These are phyloP conservation scores for Dianthus caryophyllus DNA, from an alignment of 148 eudicot species.

Conservation along the genomic window DNA sequence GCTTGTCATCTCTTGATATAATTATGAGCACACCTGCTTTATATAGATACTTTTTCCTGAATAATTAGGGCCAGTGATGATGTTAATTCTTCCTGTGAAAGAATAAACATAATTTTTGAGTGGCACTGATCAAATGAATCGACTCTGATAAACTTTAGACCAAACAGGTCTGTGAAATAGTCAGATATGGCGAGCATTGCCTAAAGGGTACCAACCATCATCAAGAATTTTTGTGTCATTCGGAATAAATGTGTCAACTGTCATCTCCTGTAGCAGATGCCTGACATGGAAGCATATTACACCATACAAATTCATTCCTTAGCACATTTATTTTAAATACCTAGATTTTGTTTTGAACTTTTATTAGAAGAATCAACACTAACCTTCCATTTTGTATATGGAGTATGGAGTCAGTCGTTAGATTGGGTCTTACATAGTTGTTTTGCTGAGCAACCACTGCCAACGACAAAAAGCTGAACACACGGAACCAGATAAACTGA, in stretches of 20 bases:
- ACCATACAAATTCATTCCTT: neutral
- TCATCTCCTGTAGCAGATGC: constrained; percentile 98
- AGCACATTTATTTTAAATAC: neutral
- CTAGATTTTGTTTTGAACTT: neutral
- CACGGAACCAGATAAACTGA: constrained; percentile 14
- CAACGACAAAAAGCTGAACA: constrained; percentile 61
- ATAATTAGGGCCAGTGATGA: constrained; percentile 95
- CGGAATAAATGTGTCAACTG: constrained; percentile 94
- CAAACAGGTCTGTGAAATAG: constrained; percentile 1
- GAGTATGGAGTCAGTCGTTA: constrained; percentile 67
- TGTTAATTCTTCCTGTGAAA: constrained; percentile 77
- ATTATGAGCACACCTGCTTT: constrained; percentile 63
- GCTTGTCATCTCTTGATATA: neutral
- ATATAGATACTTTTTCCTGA: constrained; percentile 97
- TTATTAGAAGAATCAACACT: constrained; percentile 16
- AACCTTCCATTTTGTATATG: constrained; percentile 95
- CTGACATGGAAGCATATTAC: constrained; percentile 34
- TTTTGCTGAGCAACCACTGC: constrained; percentile 92
- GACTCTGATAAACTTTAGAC: constrained; percentile 12
- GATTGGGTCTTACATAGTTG: constrained; percentile 80
- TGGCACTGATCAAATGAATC: neutral
- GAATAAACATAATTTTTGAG: constrained; percentile 9
- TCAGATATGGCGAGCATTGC: constrained; percentile 6
- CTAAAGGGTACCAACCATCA: constrained; percentile 41
- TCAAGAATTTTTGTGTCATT: constrained; percentile 77